Base-by-base conservation (phyloP, 495 filamentous ascomycete species). In the Daldinia concentrica region DNA sequence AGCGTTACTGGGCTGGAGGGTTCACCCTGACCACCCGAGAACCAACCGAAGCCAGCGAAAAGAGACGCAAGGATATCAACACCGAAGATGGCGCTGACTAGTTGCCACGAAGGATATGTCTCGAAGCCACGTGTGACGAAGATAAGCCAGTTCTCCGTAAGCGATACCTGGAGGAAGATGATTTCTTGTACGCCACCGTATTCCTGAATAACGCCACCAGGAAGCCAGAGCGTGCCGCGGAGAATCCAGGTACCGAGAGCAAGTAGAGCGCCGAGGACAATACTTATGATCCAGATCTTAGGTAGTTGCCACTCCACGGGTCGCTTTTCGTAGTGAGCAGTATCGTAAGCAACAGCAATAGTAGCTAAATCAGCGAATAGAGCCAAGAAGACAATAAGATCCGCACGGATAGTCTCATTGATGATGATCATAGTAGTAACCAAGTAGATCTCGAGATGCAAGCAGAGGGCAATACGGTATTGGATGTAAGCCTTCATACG, bases 401-500 rank as follows among this genome's bases (percentile, higher is more conserved):
- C 87, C 51, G 95, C 84, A 80, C 94, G 92, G 69, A 97, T 84
- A 54, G 86, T 90, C 63, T 90, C 85, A 82, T 95, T 93, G 76
- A 92, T 83, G 71, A 92, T 90, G 73, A 89, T 89, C 72, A 97
- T 96, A 90, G 92, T 93, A 32, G 94, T 86, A 73, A 92, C 93
- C 52, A 96, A 86, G 82, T 94, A 96, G 71, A 94, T 88, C 79
- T 93, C 91, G 73, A 96, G 83, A 74, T 97, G 93, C 64, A 96
- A 85, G 12, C 93, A 95, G 76, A 97, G 82, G 14, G 93, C 93
- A 72, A 97, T 96, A 83, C 93, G 93, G 82, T 96, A 97, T 69
- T 94, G 90, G 76, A 97, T 91, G 82, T 97, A 97, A 56, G 93
- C 90, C 83, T 97, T 93, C 93, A 97, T 96, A 69, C 93, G 93